A percentile compares a stretch with the other conserved stretches of the same genome.
Evolutionary conservation across 768 basidiomycete genomes (phyloP).

Genomic region (Lanmaoa rubissima): DNA sequence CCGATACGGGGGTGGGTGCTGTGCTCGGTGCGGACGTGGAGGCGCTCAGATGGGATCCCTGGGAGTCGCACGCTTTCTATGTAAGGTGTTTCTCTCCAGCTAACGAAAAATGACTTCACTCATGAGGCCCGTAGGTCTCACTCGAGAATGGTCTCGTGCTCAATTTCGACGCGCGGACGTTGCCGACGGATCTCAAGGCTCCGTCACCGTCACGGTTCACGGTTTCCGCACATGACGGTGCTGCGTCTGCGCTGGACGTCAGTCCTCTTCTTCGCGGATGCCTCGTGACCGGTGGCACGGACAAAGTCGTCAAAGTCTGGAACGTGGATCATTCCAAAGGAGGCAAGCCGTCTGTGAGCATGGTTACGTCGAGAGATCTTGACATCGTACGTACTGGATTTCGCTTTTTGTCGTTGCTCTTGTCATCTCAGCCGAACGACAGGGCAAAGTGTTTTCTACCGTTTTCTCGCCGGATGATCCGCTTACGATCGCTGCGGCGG

Average conservation of each 20-base stretch:
- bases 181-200: conserved; percentile 64
- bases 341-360: conserved; percentile 72
- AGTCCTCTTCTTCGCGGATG: conserved; percentile 89
- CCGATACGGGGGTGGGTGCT: conserved; percentile 87
- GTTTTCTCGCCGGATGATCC: conserved; percentile 94
- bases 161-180: conserved; percentile 85
- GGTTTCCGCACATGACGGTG: conserved; percentile 89
- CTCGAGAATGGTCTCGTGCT: conserved; percentile 93
- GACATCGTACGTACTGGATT: conserved; percentile 70
- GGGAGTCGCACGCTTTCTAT: conserved; percentile 85
- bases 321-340: conserved; percentile 70
- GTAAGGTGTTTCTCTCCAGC: conserved; percentile 43
- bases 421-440: conserved; percentile 4
- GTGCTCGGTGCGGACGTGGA: conserved; percentile 91
- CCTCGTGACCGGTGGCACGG: conserved; percentile 90
- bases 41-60: conserved; percentile 93
- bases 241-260: conserved; percentile 84
- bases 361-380: conserved; percentile 85
- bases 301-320: conserved; percentile 97
- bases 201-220: conserved; percentile 81
- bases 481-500: conserved; percentile 89
- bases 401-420: background rate
- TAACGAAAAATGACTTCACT: background rate
- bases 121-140: conserved; percentile 61
- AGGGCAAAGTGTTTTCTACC: conserved; percentile 97